Evolutionary conservation across 345 rosid species (phyloP).

Genomic region (Litchi chinensis): DNA sequence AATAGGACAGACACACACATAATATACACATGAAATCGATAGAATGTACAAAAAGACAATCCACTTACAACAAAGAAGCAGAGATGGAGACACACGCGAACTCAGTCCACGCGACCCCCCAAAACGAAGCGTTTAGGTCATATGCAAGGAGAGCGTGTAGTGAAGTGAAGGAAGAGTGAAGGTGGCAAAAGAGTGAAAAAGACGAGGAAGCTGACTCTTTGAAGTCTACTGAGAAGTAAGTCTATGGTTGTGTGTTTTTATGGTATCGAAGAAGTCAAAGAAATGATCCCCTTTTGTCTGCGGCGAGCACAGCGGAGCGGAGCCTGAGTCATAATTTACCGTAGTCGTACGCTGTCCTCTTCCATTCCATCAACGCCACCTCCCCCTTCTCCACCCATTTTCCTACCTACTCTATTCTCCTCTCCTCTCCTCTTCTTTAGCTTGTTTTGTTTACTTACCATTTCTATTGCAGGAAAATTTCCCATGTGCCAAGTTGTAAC

Average conservation of each 20-base stretch:
- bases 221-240: too few relatives aligned
- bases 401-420: neutral
- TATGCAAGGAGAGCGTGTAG: neutral
- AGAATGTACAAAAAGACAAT: too few relatives aligned
- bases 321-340: neutral
- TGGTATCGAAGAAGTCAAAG: constrained; percentile 13
- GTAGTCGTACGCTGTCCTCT: constrained; percentile 21
- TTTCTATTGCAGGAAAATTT: too few relatives aligned
- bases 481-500: too few relatives aligned
- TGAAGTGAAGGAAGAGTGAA: neutral
- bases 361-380: too few relatives aligned
- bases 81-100: too few relatives aligned
- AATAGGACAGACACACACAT: too few relatives aligned
- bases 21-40: too few relatives aligned
- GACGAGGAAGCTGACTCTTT: constrained; percentile 14
- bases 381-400: neutral
- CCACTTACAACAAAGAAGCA: too few relatives aligned
- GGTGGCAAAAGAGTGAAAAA: neutral
- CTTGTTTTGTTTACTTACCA: neutral
- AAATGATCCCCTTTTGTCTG: constrained; percentile 25
- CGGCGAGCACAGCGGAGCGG: constrained; percentile 11
- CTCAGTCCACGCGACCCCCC: neutral
- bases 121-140: neutral
- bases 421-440: neutral
- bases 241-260: neutral